phyloP scores from a whole-genome alignment of 1,284 basidiomycete genomes.

The Pascua sp. region DNA sequence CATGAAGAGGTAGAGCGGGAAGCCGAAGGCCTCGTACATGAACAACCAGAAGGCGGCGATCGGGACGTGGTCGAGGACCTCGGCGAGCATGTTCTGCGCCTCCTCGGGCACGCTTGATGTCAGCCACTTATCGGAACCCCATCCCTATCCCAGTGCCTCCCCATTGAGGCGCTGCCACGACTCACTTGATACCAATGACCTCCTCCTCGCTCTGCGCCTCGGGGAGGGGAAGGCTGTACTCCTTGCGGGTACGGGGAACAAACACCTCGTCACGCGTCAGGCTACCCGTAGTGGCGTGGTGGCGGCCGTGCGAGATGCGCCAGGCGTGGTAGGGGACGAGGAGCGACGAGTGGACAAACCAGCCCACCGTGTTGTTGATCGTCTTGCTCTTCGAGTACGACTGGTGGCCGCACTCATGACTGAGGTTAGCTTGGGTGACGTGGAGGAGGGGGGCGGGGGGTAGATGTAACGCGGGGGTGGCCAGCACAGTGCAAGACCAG shows the following conservation, averaged over 20 bases:
- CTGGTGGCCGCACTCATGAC: conserved; percentile 81
- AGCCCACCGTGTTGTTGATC: conserved; percentile 91
- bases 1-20: conserved; percentile 77
- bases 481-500: background rate
- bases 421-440: too few relatives aligned
- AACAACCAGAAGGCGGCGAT: conserved; percentile 63
- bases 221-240: conserved; percentile 52
- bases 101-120: conserved; percentile 57
- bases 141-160: too few relatives aligned
- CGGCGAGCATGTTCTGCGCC: conserved; percentile 72
- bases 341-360: conserved; percentile 87
- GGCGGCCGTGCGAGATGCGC: conserved; percentile 94
- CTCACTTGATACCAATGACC: conserved; percentile 55
- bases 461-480: too few relatives aligned
- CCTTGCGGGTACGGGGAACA: conserved; percentile 75
- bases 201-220: conserved; percentile 62
- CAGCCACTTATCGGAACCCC: background rate
- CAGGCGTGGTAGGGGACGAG: conserved; percentile 98
- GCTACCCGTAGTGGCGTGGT: conserved; percentile 93
- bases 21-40: conserved; percentile 74
- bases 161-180: background rate
- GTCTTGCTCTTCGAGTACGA: conserved; percentile 92
- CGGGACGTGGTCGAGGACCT: conserved; percentile 90
- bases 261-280: conserved; percentile 96
- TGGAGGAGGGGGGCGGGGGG: background rate